phyloP scores from a whole-genome alignment of 2,329 filamentous ascomycete genomes.

The Aotearoamyces nothofagi region DNA sequence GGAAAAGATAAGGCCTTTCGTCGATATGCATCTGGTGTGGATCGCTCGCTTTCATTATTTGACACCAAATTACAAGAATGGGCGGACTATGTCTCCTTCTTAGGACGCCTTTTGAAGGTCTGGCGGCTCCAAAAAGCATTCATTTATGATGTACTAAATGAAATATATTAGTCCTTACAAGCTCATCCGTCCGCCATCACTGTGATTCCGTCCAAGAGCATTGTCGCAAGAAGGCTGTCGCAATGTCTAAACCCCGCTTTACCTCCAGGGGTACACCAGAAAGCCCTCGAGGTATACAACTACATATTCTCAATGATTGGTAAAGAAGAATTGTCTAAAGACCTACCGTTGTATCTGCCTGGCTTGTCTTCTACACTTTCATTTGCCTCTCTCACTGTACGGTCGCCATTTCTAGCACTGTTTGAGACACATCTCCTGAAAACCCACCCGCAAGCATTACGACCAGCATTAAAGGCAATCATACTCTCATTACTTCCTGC shows the following conservation, averaged over 20 bases:
- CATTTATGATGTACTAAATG: slow-evolving; percentile 11
- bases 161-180: slow-evolving; percentile 58
- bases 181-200: slow-evolving; percentile 58
- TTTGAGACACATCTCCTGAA: slow-evolving; percentile 68
- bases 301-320: slow-evolving; percentile 82
- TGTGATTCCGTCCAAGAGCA: slow-evolving; percentile 64
- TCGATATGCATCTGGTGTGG: slow-evolving; percentile 78
- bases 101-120: slow-evolving; percentile 82
- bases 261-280: slow-evolving; percentile 94
- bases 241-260: slow-evolving; percentile 90
- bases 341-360: slow-evolving; percentile 78
- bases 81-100: slow-evolving; percentile 97
- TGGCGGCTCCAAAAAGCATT: slow-evolving; percentile 8
- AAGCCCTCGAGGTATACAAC: slow-evolving; percentile 83
- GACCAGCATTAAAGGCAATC: slow-evolving; percentile 81
- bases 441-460: slow-evolving; percentile 53
- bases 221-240: slow-evolving; percentile 78
- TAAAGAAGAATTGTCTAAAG: slow-evolving; percentile 61
- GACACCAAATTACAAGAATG: slow-evolving; percentile 93
- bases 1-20: slow-evolving; percentile 58
- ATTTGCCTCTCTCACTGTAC: slow-evolving; percentile 85
- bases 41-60: slow-evolving; percentile 77
- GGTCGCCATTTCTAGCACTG: slow-evolving; percentile 70
- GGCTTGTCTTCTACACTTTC: slow-evolving; percentile 80
- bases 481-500: slow-evolving; percentile 82